These are phyloP conservation scores for Vaccinium macrocarpon DNA, from an alignment of 148 eudicot species.

Conservation along the genomic window DNA sequence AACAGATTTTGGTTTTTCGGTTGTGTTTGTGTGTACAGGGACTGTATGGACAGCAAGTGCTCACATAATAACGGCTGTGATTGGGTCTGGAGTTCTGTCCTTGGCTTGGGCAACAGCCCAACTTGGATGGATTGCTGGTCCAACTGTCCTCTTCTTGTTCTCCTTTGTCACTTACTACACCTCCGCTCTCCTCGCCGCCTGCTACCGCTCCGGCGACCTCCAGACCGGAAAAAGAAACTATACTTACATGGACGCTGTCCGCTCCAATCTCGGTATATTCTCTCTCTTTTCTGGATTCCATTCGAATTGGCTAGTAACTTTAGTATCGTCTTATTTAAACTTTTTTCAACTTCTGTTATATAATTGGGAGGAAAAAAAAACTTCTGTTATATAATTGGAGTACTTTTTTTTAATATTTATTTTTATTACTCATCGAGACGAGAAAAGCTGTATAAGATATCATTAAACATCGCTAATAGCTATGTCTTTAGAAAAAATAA, in stretches of 20 bases:
- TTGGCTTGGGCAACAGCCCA: conserved; percentile 53
- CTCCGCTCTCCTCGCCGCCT: conserved; percentile 34
- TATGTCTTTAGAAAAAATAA: not conserved
- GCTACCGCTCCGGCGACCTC: conserved; percentile 41
- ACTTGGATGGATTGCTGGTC: conserved; percentile 56
- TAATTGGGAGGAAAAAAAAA: no score
- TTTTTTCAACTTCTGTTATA: not conserved
- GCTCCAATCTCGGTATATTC: conserved; percentile 31
- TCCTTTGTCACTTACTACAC: conserved; percentile 45
- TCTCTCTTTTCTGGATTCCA: not conserved
- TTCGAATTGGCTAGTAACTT: not conserved
- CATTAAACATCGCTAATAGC: no score
- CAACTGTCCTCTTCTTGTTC: conserved; percentile 34
- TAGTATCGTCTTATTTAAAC: not conserved
- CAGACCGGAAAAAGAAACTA: conserved; percentile 36
- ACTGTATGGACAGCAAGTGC: conserved; percentile 42
- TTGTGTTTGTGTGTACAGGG: conserved; percentile 20
- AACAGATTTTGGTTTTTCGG: not conserved
- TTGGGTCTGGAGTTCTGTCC: conserved; percentile 48
- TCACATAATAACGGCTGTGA: conserved; percentile 51
- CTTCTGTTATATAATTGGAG: not conserved
- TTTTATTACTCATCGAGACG: not conserved
- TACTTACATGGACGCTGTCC: conserved; percentile 57
- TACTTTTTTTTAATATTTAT: no score
- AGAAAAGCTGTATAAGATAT: no score